Percentiles rank a stretch among this genome's conserved stretches.
Conservation (phyloP, 2,329 filamentous ascomycete species). For the Fusarium longipes region DNA sequence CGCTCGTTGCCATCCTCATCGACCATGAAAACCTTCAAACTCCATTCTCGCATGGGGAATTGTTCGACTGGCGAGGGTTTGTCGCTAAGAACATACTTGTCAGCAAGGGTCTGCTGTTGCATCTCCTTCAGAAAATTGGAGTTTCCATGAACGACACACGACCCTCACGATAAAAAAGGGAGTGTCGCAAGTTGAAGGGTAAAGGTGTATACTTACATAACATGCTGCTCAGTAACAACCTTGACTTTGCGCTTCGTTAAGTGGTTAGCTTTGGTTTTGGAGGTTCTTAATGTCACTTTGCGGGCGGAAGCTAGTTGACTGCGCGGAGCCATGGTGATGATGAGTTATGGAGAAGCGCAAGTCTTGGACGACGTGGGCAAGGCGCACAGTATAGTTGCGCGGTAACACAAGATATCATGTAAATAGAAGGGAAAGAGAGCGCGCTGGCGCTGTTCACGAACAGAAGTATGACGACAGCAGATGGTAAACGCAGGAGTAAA, state of each 20-base stretch:
- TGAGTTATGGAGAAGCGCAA: conserved; percentile 1
- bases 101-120: conserved; percentile 2
- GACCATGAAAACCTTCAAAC: conserved; percentile 83
- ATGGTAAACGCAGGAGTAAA: conserved; percentile 1
- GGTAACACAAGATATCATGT: conserved; percentile 14
- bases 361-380: conserved; percentile 3
- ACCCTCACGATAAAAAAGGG: background rate
- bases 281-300: conserved; percentile 3
- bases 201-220: conserved; percentile 73
- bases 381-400: conserved; percentile 12
- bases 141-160: background rate
- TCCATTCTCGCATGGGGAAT: conserved; percentile 94
- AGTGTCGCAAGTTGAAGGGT: conserved; percentile 3
- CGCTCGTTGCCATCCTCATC: conserved; percentile 89
- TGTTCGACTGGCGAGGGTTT: conserved; percentile 85
- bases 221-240: conserved; percentile 90
- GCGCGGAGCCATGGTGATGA: conserved; percentile 36
- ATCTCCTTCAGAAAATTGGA: background rate
- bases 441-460: conserved; percentile 15
- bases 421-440: background rate
- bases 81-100: conserved; percentile 55
- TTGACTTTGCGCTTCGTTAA: conserved; percentile 83
- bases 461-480: background rate
- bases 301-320: conserved; percentile 23
- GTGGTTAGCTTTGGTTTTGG: conserved; percentile 44